Conservation (phyloP, 2,329 filamentous ascomycete species). For the Fusarium phyllophilum region DNA sequence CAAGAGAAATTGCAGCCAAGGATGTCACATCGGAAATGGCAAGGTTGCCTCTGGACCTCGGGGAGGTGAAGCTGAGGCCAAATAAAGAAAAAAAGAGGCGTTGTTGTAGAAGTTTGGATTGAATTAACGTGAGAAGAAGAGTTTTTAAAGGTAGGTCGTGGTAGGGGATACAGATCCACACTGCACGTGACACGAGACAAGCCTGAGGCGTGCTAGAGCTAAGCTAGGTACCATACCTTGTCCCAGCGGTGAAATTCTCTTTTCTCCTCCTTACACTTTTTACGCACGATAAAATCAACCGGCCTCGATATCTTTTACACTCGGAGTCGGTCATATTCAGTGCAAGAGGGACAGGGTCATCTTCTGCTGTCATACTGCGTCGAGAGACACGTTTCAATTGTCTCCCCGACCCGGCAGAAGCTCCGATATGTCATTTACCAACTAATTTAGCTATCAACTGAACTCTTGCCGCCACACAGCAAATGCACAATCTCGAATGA, state of each 20-base stretch:
- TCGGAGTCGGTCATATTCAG: slow-evolving; percentile 69
- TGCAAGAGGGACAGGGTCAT: slow-evolving; percentile 61
- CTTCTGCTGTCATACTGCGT: slow-evolving; percentile 38
- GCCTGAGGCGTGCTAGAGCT: neutral
- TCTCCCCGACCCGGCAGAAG: slow-evolving; percentile 44
- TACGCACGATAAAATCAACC: slow-evolving; percentile 71
- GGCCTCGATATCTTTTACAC: slow-evolving; percentile 58
- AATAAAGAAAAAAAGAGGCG: neutral
- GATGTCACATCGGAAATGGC: slow-evolving; percentile 7
- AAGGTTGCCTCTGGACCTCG: slow-evolving; percentile 17
- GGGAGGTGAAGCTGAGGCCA: slow-evolving; percentile 2
- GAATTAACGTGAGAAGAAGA: slow-evolving; percentile 7
- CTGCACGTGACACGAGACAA: slow-evolving; percentile 42
- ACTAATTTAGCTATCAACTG: neutral
- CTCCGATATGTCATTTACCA: slow-evolving; percentile 44
- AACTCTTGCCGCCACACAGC: neutral
- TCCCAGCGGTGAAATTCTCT: neutral
- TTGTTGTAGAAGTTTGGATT: slow-evolving; percentile 11
- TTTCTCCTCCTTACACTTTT: slow-evolving; percentile 56
- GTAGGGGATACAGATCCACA: slow-evolving; percentile 12
- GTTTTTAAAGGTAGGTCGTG: slow-evolving; percentile 11
- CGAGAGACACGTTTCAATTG: slow-evolving; percentile 33
- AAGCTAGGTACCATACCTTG: neutral
- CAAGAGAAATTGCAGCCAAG: neutral
- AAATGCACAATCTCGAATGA: neutral